phyloP scores from a whole-genome alignment of 2,329 filamentous ascomycete species.

The Leptographium flavum region DNA sequence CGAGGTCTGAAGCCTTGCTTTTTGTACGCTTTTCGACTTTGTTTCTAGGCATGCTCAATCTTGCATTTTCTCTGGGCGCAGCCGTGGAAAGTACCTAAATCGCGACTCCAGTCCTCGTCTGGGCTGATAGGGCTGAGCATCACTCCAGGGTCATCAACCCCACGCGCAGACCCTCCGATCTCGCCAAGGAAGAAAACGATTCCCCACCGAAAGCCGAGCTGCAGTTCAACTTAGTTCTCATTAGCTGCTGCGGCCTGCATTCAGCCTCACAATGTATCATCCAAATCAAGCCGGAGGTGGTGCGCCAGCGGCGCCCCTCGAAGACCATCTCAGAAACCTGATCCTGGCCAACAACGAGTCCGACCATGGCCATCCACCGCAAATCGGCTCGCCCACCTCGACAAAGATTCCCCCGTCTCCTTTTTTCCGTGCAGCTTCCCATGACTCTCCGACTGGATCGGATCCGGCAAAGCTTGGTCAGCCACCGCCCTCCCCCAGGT shows the following conservation, averaged over 20 bases:
- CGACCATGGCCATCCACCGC: neutral
- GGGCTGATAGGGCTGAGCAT: neutral
- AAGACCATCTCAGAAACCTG: slow-evolving; percentile 13
- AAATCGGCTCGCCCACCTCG: too few species aligned
- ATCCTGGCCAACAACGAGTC: slow-evolving; percentile 10
- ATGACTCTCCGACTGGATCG: neutral
- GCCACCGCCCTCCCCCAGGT: slow-evolving; percentile 4
- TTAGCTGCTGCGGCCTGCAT: slow-evolving; percentile 1
- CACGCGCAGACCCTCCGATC: too few species aligned
- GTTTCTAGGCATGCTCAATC: neutral
- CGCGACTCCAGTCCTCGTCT: neutral
- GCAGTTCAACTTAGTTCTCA: slow-evolving; percentile 1
- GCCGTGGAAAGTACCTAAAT: neutral
- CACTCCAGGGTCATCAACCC: neutral
- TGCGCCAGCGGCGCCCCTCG: slow-evolving; percentile 8
- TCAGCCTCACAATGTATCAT: slow-evolving; percentile 4
- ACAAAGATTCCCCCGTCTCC: neutral
- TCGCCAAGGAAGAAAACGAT: neutral
- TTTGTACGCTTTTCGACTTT: neutral
- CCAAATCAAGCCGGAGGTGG: slow-evolving; percentile 3
- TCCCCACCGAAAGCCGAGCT: neutral
- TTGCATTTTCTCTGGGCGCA: neutral
- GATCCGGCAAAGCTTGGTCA: neutral
- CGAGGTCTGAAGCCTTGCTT: neutral
- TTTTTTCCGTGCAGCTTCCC: neutral